Base-by-base conservation (phyloP, 805 yeast species). In the Yarrowia sp. region DNA sequence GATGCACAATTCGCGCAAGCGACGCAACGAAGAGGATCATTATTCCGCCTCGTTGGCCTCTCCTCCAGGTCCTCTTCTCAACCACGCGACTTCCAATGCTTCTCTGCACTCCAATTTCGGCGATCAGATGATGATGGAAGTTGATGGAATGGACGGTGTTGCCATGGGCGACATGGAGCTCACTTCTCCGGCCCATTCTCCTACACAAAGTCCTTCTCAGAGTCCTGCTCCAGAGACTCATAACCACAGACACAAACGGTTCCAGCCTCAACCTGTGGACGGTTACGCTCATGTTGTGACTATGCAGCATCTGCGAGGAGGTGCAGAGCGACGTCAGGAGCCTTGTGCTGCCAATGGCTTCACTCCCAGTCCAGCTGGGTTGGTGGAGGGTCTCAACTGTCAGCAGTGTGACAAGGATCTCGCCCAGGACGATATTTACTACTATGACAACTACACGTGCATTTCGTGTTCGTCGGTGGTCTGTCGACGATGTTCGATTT, bases 391-490 rank as follows among this genome's bases (percentile, higher is more conserved):
- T 16, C 48, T 43, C 30, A 24, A 24, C n/a, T 58, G 63, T 16
- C 63, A 58, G 32, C 63, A 58, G 17, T 58, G 63, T 24, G 63
- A 58, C 16, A 41, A 43, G 8, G 51, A 41, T 32, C 41, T 58
- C 11, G 63, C 63, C 8, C 11, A 32, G 30, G 63, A 58, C 32
- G 63, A 58, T 14, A 43, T 58, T 9, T 58, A 58, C 21, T 43
- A 30, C 21, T 43, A 58, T 16, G 63, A 58, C 28, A 58, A 58
- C n/a, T 58, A 58, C 63, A 58, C 63, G 51, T 58, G 63, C 40
- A 58, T 58, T 24, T 58, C 63, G 40, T 58, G 63, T 16, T 58
- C 63, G 12, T 16, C 32, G 1, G 22, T 58, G 4, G 63, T 58
- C 2, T 58, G 63, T 22, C 51, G 51, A 10, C 51, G 63, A 24